These are phyloP conservation scores for Porodaedalea pini DNA, from an alignment of 1,284 basidiomycete species.

Conservation along the genomic window DNA sequence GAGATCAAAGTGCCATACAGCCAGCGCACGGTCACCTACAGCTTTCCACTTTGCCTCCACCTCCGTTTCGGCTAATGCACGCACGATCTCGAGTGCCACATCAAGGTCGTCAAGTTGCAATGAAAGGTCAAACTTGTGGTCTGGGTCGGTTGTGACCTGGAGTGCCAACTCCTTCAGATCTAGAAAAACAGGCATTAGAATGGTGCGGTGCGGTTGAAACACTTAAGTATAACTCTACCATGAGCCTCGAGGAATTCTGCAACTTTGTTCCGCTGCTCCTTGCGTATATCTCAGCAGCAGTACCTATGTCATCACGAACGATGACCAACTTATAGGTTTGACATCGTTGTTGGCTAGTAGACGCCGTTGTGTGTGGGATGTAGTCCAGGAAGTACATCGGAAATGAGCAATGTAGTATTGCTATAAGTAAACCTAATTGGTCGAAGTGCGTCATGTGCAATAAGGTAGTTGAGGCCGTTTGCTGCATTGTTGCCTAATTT, in stretches of 20 bases:
- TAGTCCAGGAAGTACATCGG: constrained; percentile 93
- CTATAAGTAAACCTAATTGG: constrained; percentile 50
- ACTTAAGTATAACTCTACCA: constrained; percentile 46
- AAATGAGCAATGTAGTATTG: constrained; percentile 20
- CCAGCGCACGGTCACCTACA: constrained; percentile 89
- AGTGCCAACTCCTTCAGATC: constrained; percentile 92
- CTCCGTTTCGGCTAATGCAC: constrained; percentile 72
- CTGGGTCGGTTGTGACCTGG: constrained; percentile 84
- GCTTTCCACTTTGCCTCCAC: constrained; percentile 92
- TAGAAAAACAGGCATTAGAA: constrained; percentile 29
- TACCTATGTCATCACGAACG: constrained; percentile 83
- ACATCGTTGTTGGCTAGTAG: constrained; percentile 92
- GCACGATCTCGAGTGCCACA: constrained; percentile 78
- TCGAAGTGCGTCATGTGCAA: constrained; percentile 93
- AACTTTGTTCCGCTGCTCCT: constrained; percentile 89
- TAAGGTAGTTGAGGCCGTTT: constrained; percentile 92
- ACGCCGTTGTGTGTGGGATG: constrained; percentile 89
- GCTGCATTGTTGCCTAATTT: constrained; percentile 69
- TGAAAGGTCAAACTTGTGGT: constrained; percentile 96
- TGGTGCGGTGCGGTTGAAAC: neutral
- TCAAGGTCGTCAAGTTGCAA: constrained; percentile 91
- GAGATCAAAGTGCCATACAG: constrained; percentile 91
- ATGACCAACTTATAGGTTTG: constrained; percentile 95
- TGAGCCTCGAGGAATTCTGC: constrained; percentile 93
- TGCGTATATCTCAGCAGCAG: constrained; percentile 84